Percentiles rank a stretch among this genome's conserved stretches.
These are phyloP conservation scores for Dendrobium catenatum DNA, from an alignment of 106 monocot species.

Conservation along the genomic window DNA sequence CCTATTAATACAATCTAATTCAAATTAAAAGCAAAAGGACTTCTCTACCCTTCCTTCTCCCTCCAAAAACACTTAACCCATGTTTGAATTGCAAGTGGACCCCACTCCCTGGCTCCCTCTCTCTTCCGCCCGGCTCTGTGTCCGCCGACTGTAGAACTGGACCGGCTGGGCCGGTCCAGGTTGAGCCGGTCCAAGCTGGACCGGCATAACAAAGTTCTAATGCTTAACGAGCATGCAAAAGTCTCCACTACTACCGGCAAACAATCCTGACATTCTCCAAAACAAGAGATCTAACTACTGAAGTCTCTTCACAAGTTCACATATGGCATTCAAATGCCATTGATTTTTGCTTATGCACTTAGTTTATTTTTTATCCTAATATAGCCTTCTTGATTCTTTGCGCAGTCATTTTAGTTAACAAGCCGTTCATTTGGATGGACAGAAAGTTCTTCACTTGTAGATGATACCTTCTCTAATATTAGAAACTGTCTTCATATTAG, in stretches of 20 bases:
- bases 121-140: no score
- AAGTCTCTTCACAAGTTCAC: neutral
- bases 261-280: conserved; percentile 1
- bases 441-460: neutral
- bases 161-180: no score
- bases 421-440: neutral
- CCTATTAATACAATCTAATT: no score
- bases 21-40: no score
- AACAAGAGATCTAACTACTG: neutral
- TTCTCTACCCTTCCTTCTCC: no score
- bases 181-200: no score
- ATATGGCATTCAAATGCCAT: neutral
- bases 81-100: no score
- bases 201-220: neutral
- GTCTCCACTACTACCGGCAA: neutral
- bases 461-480: neutral
- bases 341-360: neutral
- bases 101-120: no score
- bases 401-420: neutral
- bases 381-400: neutral
- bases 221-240: neutral
- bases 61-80: no score
- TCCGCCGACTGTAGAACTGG: no score
- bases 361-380: neutral
- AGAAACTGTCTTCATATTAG: neutral